Percentiles rank a stretch among this genome's conserved stretches.
These are phyloP conservation scores for Termitomyces sp. DNA, from an alignment of 768 basidiomycete species.

Conservation along the genomic window DNA sequence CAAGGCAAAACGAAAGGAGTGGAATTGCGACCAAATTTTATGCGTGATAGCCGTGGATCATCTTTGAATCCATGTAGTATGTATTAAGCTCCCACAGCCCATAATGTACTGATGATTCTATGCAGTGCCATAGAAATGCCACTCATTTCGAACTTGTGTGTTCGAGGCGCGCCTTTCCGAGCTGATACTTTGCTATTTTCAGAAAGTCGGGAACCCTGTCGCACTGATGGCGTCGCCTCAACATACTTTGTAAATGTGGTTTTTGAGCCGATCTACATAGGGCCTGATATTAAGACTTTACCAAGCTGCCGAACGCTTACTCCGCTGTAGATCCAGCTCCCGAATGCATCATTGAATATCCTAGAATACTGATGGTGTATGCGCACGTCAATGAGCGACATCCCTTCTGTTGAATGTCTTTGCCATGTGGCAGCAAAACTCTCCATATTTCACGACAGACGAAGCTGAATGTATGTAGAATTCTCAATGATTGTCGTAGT, in stretches of 20 bases:
- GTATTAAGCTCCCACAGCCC: neutral
- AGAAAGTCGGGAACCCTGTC: neutral
- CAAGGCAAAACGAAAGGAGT: neutral
- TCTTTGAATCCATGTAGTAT: neutral
- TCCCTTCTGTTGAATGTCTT: neutral
- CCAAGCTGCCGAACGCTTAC: neutral
- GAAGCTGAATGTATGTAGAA: neutral
- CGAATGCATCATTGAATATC: neutral
- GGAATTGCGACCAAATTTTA: neutral
- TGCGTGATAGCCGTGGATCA: neutral
- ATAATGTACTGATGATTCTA: neutral
- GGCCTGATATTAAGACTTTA: neutral
- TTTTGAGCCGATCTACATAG: neutral
- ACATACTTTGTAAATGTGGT: neutral
- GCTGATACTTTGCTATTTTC: neutral
- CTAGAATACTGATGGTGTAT: neutral
- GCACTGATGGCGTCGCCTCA: neutral
- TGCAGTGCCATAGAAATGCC: too few species aligned
- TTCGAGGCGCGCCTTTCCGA: neutral
- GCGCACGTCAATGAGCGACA: neutral
- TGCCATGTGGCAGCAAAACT: neutral
- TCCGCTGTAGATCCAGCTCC: neutral
- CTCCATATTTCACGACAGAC: neutral
- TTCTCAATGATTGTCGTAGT: neutral
- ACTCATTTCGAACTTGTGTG: neutral